Evolutionary conservation across 2,329 filamentous ascomycete species (phyloP).

Genomic region (Hirsutella rhossiliensis): DNA sequence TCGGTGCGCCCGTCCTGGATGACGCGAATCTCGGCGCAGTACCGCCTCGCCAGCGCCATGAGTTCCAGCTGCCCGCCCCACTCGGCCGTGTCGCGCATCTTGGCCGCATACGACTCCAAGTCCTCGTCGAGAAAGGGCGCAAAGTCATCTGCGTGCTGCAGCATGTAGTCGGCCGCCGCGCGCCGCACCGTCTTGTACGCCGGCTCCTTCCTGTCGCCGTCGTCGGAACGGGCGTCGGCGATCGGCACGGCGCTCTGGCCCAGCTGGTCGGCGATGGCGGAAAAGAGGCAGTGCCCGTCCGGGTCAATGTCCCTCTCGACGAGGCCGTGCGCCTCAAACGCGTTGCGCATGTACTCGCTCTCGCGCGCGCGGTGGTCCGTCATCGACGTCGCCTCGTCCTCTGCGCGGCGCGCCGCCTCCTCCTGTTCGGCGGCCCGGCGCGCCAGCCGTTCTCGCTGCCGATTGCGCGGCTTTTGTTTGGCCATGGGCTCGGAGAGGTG

Average conservation of each 20-base stretch:
- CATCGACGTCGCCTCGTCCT: slow-evolving; percentile 61
- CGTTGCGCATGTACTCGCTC: slow-evolving; percentile 54
- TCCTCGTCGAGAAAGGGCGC: slow-evolving; percentile 77
- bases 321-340: slow-evolving; percentile 52
- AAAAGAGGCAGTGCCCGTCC: slow-evolving; percentile 92
- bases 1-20: slow-evolving; percentile 76
- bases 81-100: slow-evolving; percentile 78
- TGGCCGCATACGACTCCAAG: slow-evolving; percentile 57
- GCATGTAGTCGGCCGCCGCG: slow-evolving; percentile 68
- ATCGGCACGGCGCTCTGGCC: slow-evolving; percentile 30
- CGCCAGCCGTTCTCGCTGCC: slow-evolving; percentile 83
- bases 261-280: slow-evolving; percentile 80
- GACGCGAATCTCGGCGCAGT: slow-evolving; percentile 70
- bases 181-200: slow-evolving; percentile 57
- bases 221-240: neutral
- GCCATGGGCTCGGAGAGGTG: neutral
- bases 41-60: slow-evolving; percentile 69
- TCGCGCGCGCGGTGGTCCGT: slow-evolving; percentile 63
- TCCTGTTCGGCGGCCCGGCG: slow-evolving; percentile 78
- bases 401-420: slow-evolving; percentile 53
- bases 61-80: slow-evolving; percentile 95
- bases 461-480: slow-evolving; percentile 62
- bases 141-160: slow-evolving; percentile 65
- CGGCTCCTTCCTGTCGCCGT: slow-evolving; percentile 12
- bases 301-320: slow-evolving; percentile 70